These are phyloP conservation scores for Spatholobus suberectus DNA, from an alignment of 306 rosid genomes.

Conservation along the genomic window DNA sequence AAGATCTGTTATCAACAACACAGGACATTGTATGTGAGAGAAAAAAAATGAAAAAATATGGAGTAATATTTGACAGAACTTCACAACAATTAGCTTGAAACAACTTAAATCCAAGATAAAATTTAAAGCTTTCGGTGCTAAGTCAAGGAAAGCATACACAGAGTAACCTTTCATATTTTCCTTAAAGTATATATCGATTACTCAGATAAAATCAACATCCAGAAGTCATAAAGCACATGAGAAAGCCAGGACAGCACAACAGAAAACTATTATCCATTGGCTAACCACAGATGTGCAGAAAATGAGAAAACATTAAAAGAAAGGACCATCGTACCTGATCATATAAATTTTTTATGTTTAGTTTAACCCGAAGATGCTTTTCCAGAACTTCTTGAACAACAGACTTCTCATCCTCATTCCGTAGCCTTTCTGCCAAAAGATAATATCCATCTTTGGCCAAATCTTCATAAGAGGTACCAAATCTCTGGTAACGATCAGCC, in stretches of 20 bases:
- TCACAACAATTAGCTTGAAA: not conserved
- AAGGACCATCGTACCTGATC: conserved; percentile 61
- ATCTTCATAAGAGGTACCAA: conserved; percentile 69
- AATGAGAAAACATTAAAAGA: conserved; percentile 9
- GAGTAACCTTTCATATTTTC: not conserved
- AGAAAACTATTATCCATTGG: not conserved
- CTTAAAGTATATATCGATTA: not conserved
- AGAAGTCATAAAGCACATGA: not conserved
- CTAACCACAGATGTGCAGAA: not conserved
- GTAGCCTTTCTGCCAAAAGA: conserved; percentile 93
- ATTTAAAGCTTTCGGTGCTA: not conserved
- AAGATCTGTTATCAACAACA: conserved; percentile 11
- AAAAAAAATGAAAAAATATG: not conserved
- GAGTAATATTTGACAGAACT: not conserved
- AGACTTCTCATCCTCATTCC: conserved; percentile 70
- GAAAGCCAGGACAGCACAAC: not conserved
- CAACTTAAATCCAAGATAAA: not conserved
- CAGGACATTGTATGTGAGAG: not conserved
- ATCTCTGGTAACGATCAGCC: conserved; percentile 81
- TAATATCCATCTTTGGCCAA: conserved; percentile 93
- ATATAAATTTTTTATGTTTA: conserved; percentile 54
- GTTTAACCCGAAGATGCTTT: conserved; percentile 60
- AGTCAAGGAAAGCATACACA: not conserved
- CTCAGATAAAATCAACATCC: conserved; percentile 3
- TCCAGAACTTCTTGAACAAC: conserved; percentile 69